These are phyloP conservation scores for Zygoascus hellenicus DNA, from an alignment of 1,139 yeast species.

Conservation along the genomic window DNA sequence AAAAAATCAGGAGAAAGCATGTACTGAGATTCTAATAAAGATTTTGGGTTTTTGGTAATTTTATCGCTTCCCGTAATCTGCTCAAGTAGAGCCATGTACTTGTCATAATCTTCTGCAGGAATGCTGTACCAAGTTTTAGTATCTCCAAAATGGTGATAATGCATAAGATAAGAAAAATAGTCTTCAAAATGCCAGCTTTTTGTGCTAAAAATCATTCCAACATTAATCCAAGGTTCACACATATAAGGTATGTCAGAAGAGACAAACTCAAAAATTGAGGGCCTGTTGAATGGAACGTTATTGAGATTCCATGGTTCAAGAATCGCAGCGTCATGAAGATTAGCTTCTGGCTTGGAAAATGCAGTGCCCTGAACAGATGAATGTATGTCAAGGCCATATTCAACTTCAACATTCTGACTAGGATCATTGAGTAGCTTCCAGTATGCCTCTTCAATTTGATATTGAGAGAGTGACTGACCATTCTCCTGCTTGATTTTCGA, in stretches of 20 bases:
- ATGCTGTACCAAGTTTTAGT: slow-evolving; percentile 68
- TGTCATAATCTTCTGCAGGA: slow-evolving; percentile 58
- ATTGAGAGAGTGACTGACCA: slow-evolving; percentile 15
- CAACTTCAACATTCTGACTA: slow-evolving; percentile 40
- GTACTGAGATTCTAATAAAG: slow-evolving; percentile 81
- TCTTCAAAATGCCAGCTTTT: slow-evolving; percentile 71
- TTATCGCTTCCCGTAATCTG: slow-evolving; percentile 56
- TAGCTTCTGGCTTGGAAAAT: slow-evolving; percentile 40
- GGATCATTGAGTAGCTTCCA: slow-evolving; percentile 37
- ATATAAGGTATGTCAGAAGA: slow-evolving; percentile 39
- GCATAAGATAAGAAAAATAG: slow-evolving; percentile 55
- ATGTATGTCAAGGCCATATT: slow-evolving; percentile 42
- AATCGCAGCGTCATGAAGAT: slow-evolving; percentile 20
- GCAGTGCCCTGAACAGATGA: slow-evolving; percentile 46
- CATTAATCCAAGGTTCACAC: slow-evolving; percentile 42
- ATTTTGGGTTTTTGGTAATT: slow-evolving; percentile 70
- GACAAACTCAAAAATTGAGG: slow-evolving; percentile 43
- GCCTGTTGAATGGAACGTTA: slow-evolving; percentile 51
- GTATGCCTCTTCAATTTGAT: slow-evolving; percentile 32
- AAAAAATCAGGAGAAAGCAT: slow-evolving; percentile 63
- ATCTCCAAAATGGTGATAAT: slow-evolving; percentile 64
- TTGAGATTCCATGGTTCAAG: slow-evolving; percentile 63
- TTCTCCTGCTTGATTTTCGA: slow-evolving; percentile 8
- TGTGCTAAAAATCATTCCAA: slow-evolving; percentile 62
- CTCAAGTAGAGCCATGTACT: slow-evolving; percentile 35